phyloP scores from a whole-genome alignment of 495 filamentous ascomycete species.

The Cercophora sp. region DNA sequence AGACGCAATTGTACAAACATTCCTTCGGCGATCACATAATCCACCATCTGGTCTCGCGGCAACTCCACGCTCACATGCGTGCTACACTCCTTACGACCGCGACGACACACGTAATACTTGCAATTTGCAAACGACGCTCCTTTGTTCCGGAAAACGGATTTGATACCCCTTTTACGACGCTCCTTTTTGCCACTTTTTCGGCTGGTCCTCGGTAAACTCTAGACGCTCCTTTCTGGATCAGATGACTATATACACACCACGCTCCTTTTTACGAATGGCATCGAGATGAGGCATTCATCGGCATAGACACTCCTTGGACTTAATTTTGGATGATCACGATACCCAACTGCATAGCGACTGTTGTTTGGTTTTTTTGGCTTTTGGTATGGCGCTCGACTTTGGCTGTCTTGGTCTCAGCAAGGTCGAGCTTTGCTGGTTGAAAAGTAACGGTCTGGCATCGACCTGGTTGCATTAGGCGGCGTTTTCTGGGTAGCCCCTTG shows the following conservation, averaged over 20 bases:
- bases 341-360: constrained; percentile 53
- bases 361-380: constrained; percentile 28
- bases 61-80: constrained; percentile 26
- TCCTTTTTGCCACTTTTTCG: constrained; percentile 34
- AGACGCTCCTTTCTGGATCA: constrained; percentile 44
- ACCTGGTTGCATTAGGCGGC: constrained; percentile 22
- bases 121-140: constrained; percentile 32
- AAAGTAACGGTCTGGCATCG: constrained; percentile 6
- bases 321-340: constrained; percentile 32
- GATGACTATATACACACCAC: constrained; percentile 19
- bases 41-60: constrained; percentile 26
- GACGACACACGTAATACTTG: constrained; percentile 26
- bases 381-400: not conserved
- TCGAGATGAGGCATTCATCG: constrained; percentile 21
- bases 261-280: constrained; percentile 34
- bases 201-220: constrained; percentile 37
- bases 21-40: constrained; percentile 42
- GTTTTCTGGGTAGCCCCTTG: too few species aligned
- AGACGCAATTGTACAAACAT: constrained; percentile 48
- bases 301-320: constrained; percentile 36
- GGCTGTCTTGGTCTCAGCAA: constrained; percentile 2
- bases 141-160: constrained; percentile 34
- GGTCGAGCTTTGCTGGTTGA: too few species aligned
- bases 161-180: constrained; percentile 43
- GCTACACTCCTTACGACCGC: constrained; percentile 41